A percentile compares a stretch with the other conserved stretches of the same genome.
These are phyloP conservation scores for Nothophoma quercina DNA, from an alignment of 2,329 filamentous ascomycete species.

Conservation along the genomic window DNA sequence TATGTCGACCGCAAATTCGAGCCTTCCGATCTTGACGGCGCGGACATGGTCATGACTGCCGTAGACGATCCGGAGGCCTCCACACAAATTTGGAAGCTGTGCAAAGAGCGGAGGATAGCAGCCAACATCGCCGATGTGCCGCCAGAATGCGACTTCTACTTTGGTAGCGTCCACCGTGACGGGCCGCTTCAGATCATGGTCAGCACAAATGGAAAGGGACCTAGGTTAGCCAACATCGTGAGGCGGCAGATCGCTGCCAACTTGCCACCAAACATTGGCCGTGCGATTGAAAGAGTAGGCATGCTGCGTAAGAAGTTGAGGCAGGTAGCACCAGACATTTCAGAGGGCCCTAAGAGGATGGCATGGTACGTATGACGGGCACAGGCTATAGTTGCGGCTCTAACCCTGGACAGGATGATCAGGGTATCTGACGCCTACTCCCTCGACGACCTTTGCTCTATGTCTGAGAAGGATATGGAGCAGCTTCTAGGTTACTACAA, in stretches of 20 bases:
- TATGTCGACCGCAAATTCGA: constrained; percentile 86
- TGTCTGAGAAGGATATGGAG: constrained; percentile 84
- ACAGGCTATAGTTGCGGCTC: constrained; percentile 2
- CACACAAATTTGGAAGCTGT: constrained; percentile 88
- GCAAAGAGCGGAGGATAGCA: constrained; percentile 81
- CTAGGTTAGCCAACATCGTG: constrained; percentile 86
- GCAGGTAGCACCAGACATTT: constrained; percentile 72
- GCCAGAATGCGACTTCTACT: constrained; percentile 97
- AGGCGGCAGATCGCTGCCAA: constrained; percentile 79
- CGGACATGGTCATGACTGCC: constrained; percentile 89
- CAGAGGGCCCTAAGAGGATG: constrained; percentile 88
- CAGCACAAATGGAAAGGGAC: constrained; percentile 96
- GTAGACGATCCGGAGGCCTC: constrained; percentile 95
- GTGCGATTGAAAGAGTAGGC: constrained; percentile 86
- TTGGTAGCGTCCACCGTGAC: constrained; percentile 93
- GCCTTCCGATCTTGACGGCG: constrained; percentile 80
- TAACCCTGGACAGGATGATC: constrained; percentile 74
- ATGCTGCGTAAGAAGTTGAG: constrained; percentile 80
- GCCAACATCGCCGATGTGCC: constrained; percentile 98
- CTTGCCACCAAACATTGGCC: constrained; percentile 80
- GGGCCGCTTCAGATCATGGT: constrained; percentile 98
- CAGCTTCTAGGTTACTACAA: constrained; percentile 78
- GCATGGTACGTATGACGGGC: constrained; percentile 67
- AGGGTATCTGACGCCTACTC: constrained; percentile 87
- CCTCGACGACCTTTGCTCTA: constrained; percentile 81